Base-by-base conservation (phyloP, 805 yeast species). In the Lachancea nothofagi region DNA sequence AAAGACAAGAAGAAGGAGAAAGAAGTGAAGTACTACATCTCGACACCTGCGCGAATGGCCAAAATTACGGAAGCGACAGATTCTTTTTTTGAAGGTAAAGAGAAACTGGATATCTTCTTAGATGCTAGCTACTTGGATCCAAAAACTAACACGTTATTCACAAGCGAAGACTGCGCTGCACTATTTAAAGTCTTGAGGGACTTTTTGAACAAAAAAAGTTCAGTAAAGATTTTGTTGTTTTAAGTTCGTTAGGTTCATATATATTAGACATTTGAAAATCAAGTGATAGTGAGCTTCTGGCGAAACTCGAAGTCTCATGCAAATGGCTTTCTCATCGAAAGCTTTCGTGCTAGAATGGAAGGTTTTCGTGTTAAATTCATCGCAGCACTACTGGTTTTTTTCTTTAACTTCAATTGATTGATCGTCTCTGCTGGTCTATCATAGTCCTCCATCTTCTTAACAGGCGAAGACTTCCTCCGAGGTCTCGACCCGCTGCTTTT, bases 341-440 rank as follows among this genome's bases (percentile, higher is more conserved):
- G 44, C 34, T 51, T 64, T 47, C 70, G 56, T 14, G 65, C 54
- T 13, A 67, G 40, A 44, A 53, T 46, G 1, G 70, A 57, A 4
- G 66, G 61, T 36, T 64, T 66, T 21, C 60, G 41, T 1, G 61
- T 47, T 14, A 66, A 42, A 10, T 62, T 57, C 24, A 61, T 44
- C 5, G 64, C 55, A 19, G 63, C 44, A 7, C 50, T 44, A 14
- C 63, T 53, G 4, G 66, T 47, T 26, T 59, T 63, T 22, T 56
- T 56, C 30, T 51, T 57, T 17, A 60, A 64, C 44, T 61, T 65
- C 30, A 65, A 36, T 1, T 58, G 56, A 33, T 62, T 62, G 2
- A 63, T 61, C 15, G 55, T 65, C 25, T 63, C 62, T 1, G 68
- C 69, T 2, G 67, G 69, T 23, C 51, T 64, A 39, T 66, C 70